A percentile compares a stretch with the other conserved stretches of the same genome.
phyloP scores from a whole-genome alignment of 129 eudicot genomes.

The Dittrichia graveolens region DNA sequence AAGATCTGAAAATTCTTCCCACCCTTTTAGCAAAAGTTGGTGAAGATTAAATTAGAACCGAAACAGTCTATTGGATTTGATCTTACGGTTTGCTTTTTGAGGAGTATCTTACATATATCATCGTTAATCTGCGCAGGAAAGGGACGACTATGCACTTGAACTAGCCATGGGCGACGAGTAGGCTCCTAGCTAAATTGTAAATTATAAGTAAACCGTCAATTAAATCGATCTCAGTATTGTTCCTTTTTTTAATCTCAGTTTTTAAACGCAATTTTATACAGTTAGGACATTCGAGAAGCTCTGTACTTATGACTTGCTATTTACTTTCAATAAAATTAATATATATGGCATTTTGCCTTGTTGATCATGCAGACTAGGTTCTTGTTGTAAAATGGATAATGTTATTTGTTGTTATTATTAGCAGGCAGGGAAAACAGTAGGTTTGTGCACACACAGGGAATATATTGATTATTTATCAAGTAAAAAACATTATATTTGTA shows the following conservation, averaged over 20 bases:
- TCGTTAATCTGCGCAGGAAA: conserved; percentile 63
- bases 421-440: neutral
- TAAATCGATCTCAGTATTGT: conserved; percentile 14
- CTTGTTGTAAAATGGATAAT: neutral
- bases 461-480: neutral
- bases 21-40: neutral
- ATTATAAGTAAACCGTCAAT: conserved; percentile 23
- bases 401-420: conserved; percentile 5
- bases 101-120: conserved; percentile 19
- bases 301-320: neutral
- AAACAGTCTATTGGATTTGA: neutral
- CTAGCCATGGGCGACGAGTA: conserved; percentile 96
- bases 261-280: neutral
- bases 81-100: neutral
- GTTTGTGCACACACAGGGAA: neutral
- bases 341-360: conserved; percentile 10
- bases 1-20: neutral
- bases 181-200: conserved; percentile 27
- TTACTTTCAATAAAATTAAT: neutral
- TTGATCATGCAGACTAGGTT: conserved; percentile 23
- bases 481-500: neutral
- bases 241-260: neutral
- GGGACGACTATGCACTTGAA: conserved; percentile 96
- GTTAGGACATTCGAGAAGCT: conserved; percentile 23
- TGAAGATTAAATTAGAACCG: neutral